phyloP scores from a whole-genome alignment of 78 protist genomes.

The Goniomonas avonlea region DNA sequence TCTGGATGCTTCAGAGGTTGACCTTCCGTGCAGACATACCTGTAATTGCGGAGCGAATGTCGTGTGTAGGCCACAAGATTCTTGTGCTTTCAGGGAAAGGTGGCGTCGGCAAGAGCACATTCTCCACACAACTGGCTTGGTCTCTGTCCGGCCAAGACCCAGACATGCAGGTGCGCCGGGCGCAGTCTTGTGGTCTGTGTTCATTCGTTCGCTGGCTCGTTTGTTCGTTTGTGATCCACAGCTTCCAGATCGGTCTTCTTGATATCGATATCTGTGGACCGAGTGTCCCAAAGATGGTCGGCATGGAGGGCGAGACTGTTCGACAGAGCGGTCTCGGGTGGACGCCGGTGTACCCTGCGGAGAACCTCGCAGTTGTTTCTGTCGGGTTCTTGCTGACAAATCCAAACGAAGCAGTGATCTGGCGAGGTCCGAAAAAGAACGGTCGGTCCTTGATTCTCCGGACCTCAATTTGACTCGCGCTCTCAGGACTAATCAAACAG shows the following conservation, averaged over 20 bases:
- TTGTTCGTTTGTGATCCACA: no score
- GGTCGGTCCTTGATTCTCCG: no score
- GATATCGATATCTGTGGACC: constrained; percentile 99
- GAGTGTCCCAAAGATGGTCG: constrained; percentile 78
- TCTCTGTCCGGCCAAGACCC: constrained; percentile 62
- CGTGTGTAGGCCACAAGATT: constrained; percentile 41
- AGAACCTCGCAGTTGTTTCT: constrained; percentile 76
- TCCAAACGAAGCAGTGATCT: constrained; percentile 90
- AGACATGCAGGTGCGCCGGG: no score
- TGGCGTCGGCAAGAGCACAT: constrained; percentile 96
- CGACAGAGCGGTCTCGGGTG: constrained; percentile 64
- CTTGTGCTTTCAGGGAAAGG: constrained; percentile 96
- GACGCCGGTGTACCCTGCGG: constrained; percentile 75
- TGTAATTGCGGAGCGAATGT: constrained; percentile 1
- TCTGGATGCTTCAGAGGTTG: constrained; percentile 15
- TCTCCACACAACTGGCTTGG: constrained; percentile 84
- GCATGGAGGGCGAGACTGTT: constrained; percentile 45
- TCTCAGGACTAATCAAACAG: constrained; percentile 85
- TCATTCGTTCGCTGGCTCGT: no score
- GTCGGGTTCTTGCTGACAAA: constrained; percentile 85
- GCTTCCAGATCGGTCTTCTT: constrained; percentile 71
- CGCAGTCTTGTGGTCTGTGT: no score
- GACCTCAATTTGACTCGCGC: no score
- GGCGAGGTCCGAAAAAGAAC: constrained; percentile 96
- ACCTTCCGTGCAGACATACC: neutral